These are phyloP conservation scores for Zangia roseola DNA, from an alignment of 768 basidiomycete genomes.

Conservation along the genomic window DNA sequence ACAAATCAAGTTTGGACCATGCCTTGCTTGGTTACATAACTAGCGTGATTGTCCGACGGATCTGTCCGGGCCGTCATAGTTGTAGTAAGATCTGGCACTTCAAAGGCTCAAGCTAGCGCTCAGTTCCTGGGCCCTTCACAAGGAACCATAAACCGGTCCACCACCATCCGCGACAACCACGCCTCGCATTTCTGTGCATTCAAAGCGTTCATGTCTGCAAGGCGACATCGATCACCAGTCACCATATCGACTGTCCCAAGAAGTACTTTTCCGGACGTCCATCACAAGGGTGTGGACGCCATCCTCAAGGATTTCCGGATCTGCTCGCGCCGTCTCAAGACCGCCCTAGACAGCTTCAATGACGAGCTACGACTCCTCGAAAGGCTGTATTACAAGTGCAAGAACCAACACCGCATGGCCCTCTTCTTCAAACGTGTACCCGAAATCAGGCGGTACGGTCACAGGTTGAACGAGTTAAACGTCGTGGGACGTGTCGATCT, in stretches of 20 bases:
- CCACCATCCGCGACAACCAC: too few relatives aligned
- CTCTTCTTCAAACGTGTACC: conserved; percentile 64
- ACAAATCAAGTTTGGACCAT: too few relatives aligned
- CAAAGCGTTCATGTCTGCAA: conserved; percentile 4
- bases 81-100: too few relatives aligned
- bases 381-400: conserved; percentile 73
- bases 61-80: too few relatives aligned
- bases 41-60: too few relatives aligned
- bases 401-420: conserved; percentile 55
- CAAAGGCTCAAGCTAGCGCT: too few relatives aligned
- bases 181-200: too few relatives aligned
- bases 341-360: conserved; percentile 31
- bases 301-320: conserved; percentile 60
- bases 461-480: conserved; percentile 17
- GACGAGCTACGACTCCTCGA: conserved; percentile 52
- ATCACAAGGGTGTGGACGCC: conserved; percentile 47
- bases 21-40: too few relatives aligned
- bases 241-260: conserved; percentile 17
- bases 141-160: too few relatives aligned
- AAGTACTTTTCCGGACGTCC: conserved; percentile 15
- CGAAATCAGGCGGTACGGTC: conserved; percentile 54
- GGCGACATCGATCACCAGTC: conserved; percentile 7
- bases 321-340: conserved; percentile 51
- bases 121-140: too few relatives aligned
- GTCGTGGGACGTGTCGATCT: conserved; percentile 22